Evolutionary conservation across 495 filamentous ascomycete species (phyloP).

Genomic region (Xylaria cubensis): DNA sequence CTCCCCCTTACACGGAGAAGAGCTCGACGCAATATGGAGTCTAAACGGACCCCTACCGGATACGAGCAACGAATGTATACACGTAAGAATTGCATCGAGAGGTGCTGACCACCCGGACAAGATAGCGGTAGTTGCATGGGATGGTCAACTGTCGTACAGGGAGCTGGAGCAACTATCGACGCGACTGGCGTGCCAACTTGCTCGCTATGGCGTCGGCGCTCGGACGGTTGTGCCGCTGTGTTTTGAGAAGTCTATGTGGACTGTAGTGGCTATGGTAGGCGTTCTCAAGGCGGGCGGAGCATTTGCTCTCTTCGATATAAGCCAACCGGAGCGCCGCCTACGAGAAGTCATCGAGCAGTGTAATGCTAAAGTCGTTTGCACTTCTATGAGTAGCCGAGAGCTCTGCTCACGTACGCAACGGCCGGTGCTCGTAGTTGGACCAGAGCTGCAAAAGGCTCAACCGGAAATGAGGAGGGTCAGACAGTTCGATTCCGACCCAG

Average conservation of each 20-base stretch:
- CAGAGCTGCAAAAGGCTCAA: background rate
- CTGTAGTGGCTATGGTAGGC: background rate
- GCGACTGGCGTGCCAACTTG: background rate
- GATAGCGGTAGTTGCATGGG: background rate
- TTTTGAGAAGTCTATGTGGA: background rate
- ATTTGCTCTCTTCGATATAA: background rate
- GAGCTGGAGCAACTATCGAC: background rate
- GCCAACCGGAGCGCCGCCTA: background rate
- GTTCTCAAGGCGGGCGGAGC: background rate
- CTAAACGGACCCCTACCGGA: background rate
- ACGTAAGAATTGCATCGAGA: background rate
- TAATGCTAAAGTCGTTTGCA: background rate
- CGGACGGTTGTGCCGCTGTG: background rate
- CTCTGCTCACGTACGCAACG: background rate
- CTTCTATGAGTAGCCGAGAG: background rate
- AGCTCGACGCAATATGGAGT: background rate
- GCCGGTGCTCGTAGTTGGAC: background rate
- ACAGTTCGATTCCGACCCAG: background rate
- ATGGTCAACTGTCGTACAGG: background rate
- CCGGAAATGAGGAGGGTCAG: background rate
- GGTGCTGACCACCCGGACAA: background rate
- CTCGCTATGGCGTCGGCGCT: background rate
- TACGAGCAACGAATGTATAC: background rate
- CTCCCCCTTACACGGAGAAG: background rate
- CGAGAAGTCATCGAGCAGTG: background rate